A percentile compares a stretch with the other conserved stretches of the same genome.
phyloP scores from a whole-genome alignment of 371 early-diverging fungal species.

The Mortierella sp. region DNA sequence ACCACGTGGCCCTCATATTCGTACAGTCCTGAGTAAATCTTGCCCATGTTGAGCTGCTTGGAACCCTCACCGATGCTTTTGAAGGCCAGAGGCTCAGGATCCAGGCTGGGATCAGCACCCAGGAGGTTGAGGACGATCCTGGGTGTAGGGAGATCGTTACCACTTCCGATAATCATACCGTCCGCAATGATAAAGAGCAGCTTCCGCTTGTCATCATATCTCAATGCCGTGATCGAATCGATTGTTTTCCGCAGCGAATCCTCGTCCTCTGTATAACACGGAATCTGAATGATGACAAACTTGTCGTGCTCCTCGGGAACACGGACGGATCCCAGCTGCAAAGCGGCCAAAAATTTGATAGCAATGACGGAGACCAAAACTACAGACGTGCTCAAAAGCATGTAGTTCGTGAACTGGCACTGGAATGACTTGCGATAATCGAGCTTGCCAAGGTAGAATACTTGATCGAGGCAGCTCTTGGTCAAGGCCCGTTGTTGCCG shows the following conservation, averaged over 20 bases:
- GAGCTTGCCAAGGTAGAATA: slow-evolving; percentile 90
- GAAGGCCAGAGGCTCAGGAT: slow-evolving; percentile 94
- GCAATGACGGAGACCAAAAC: slow-evolving; percentile 85
- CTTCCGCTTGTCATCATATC: slow-evolving; percentile 96
- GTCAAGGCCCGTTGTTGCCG: slow-evolving; percentile 74
- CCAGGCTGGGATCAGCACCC: slow-evolving; percentile 88
- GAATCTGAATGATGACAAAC: slow-evolving; percentile 90
- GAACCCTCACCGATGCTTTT: slow-evolving; percentile 92
- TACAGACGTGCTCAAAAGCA: slow-evolving; percentile 81
- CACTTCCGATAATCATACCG: slow-evolving; percentile 95
- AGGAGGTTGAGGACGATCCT: slow-evolving; percentile 96
- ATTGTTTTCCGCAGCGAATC: slow-evolving; percentile 93
- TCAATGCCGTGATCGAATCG: slow-evolving; percentile 92
- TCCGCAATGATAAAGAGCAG: slow-evolving; percentile 93
- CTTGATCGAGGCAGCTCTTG: slow-evolving; percentile 55
- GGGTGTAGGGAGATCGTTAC: slow-evolving; percentile 97
- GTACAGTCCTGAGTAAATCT: slow-evolving; percentile 98
- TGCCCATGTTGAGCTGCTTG: slow-evolving; percentile 95
- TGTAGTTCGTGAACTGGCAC: slow-evolving; percentile 91
- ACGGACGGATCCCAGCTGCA: slow-evolving; percentile 81
- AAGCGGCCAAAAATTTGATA: slow-evolving; percentile 92
- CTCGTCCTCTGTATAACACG: slow-evolving; percentile 98
- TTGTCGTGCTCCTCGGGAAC: slow-evolving; percentile 88
- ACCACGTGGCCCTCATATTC: slow-evolving; percentile 89
- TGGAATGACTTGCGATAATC: slow-evolving; percentile 83